Percentiles rank a stretch among this genome's conserved stretches.
Conservation (phyloP, 1,139 yeast species). For the Pichia sorboxylosa region DNA sequence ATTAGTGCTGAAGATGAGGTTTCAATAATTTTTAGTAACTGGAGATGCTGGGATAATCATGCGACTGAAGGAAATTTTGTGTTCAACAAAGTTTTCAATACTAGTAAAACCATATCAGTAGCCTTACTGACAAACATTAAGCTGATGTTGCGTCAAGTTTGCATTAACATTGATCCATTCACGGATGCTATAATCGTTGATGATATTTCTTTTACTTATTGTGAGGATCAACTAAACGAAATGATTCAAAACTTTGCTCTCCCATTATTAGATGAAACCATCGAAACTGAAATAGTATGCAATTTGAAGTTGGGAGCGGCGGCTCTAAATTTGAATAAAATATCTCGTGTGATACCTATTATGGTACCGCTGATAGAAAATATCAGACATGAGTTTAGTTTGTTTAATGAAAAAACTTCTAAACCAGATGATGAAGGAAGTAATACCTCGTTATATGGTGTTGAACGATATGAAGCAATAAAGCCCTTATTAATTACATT, state of each 20-base stretch:
- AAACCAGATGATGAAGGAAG: constrained; percentile 5
- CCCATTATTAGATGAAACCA: constrained; percentile 9
- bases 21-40: constrained; percentile 48
- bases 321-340: constrained; percentile 9
- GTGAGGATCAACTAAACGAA: constrained; percentile 7
- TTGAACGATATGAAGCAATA: constrained; percentile 5
- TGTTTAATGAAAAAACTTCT: neutral
- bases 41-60: constrained; percentile 87
- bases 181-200: constrained; percentile 13
- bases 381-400: neutral
- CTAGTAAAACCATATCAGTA: neutral
- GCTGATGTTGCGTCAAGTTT: constrained; percentile 6
- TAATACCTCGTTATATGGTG: constrained; percentile 8
- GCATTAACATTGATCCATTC: constrained; percentile 15
- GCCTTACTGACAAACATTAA: constrained; percentile 5
- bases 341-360: constrained; percentile 5
- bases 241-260: constrained; percentile 11
- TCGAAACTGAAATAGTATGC: constrained; percentile 15
- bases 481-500: constrained; percentile 12
- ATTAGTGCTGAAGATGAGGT: constrained; percentile 43
- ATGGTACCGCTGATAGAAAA: constrained; percentile 1
- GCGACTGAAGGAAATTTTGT: constrained; percentile 46
- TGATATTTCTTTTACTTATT: constrained; percentile 10
- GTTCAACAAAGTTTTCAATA: constrained; percentile 33
- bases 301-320: constrained; percentile 12